Evolutionary conservation across 2,329 filamentous ascomycete genomes (phyloP), one percentile per base, ranked within the genome.

Genomic region (Pseudogymnoascus sp.): DNA sequence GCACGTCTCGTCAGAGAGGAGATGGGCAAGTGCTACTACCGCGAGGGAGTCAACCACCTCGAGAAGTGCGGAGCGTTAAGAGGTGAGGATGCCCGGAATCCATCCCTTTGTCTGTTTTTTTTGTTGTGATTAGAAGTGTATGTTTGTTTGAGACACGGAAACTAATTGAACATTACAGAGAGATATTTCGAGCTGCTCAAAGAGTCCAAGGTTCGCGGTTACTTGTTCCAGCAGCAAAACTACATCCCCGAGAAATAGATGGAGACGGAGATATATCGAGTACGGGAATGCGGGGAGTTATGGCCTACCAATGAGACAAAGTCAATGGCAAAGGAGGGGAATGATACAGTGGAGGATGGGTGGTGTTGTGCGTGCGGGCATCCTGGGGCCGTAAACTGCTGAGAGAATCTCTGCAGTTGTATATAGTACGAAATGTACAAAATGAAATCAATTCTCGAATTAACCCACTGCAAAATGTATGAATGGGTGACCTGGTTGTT

Each of bases 1-100:
- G 89, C 88, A 64, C 83, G 90, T 66, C 78, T 95, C 67, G 89
- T 95, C 63, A 81, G 89, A 68, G 88, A 93, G 75, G 90, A 95
- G 80, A 80, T 95, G 79, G 83, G 87, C 77, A 93, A 91, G 80
- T 95, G 90, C 81, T 95, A 95, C 78, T 85, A 86, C 77, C 82
- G 85, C 69, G 89, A 95, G 78, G 91, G 90, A 64, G 89, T 93
- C 69, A 95, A 95, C 77, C 90, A 95, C 75, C 77, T 95, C 75
- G 90, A 93, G 82, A 95, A 93, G 79, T 95, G 90, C 76, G 90
- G 89, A 68, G 80, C 83, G 71, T 76, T 93, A 77, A 83, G 90
- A 88, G 90, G 90, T 95, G 75, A 81, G 88, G 45, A 34, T 14
- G 23, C 54, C 10, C 29, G 31, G 10, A 34, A 21, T 14, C 31